phyloP scores from a whole-genome alignment of 805 yeast genomes.

The Saturnispora gosingensis region DNA sequence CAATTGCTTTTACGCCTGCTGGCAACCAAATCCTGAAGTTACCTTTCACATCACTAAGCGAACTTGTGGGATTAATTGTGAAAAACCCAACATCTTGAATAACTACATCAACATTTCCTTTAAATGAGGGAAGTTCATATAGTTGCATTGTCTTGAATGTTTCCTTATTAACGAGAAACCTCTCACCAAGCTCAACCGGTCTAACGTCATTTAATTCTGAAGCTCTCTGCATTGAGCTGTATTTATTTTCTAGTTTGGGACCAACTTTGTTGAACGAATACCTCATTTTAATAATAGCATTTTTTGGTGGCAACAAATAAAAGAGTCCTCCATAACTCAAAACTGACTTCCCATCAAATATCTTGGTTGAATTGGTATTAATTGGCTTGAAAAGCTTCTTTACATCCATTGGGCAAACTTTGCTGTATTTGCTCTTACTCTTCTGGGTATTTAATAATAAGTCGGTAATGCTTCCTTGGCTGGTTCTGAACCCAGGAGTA shows the following conservation, averaged over 20 bases:
- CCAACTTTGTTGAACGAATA: conserved; percentile 27
- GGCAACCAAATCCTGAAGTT: conserved; percentile 47
- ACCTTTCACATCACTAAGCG: conserved; percentile 16
- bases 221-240: conserved; percentile 27
- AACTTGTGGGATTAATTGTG: conserved; percentile 52
- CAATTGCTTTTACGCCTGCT: conserved; percentile 40
- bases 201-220: conserved; percentile 18
- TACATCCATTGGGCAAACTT: conserved; percentile 3
- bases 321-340: conserved; percentile 53
- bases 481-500: conserved; percentile 36
- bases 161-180: conserved; percentile 16
- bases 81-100: conserved; percentile 57
- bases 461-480: conserved; percentile 16
- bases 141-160: conserved; percentile 29
- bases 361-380: conserved; percentile 6
- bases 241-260: conserved; percentile 32
- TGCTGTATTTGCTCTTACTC: background rate
- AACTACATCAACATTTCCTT: conserved; percentile 57
- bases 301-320: conserved; percentile 45
- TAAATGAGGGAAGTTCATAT: conserved; percentile 61
- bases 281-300: conserved; percentile 39
- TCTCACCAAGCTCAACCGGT: conserved; percentile 19
- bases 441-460: conserved; percentile 15
- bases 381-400: background rate
- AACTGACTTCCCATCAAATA: conserved; percentile 19